phyloP scores from a whole-genome alignment of 257 asterid genomes.

The Perilla frutescens region DNA sequence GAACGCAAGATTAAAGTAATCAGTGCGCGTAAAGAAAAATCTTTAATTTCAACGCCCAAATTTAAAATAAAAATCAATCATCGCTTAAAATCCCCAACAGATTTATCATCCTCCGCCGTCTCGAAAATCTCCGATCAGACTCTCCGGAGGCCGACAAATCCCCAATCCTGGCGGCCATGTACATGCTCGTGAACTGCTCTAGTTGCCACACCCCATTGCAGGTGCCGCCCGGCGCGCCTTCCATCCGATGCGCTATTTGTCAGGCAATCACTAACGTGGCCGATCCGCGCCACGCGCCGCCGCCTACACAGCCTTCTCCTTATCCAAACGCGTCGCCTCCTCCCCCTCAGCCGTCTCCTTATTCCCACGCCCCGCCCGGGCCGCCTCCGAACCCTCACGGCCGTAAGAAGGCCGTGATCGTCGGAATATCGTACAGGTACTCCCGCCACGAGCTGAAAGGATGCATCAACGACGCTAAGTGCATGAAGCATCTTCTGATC shows the following conservation, averaged over 20 bases:
- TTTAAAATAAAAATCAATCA: neutral
- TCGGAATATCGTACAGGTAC: conserved; percentile 77
- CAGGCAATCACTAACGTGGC: conserved; percentile 72
- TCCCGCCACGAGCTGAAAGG: conserved; percentile 94
- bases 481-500: conserved; percentile 76
- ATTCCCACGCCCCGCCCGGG: conserved; percentile 70
- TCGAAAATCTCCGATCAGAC: conserved; percentile 29
- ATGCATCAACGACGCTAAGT: conserved; percentile 94
- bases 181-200: conserved; percentile 77
- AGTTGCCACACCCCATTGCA: conserved; percentile 73
- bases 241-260: conserved; percentile 92
- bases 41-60: conserved; percentile 1
- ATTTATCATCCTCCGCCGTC: neutral
- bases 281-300: conserved; percentile 67
- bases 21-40: neutral
- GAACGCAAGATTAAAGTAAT: neutral
- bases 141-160: conserved; percentile 24
- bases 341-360: conserved; percentile 62
- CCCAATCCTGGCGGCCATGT: conserved; percentile 44
- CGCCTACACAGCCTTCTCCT: conserved; percentile 56
- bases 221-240: conserved; percentile 83
- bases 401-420: conserved; percentile 88
- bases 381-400: conserved; percentile 84
- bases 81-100: neutral
- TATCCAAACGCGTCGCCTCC: conserved; percentile 65